Evolutionary conservation across 2,329 filamentous ascomycete species (phyloP).

Genomic region (Lasiodiplodia gonubiensis): DNA sequence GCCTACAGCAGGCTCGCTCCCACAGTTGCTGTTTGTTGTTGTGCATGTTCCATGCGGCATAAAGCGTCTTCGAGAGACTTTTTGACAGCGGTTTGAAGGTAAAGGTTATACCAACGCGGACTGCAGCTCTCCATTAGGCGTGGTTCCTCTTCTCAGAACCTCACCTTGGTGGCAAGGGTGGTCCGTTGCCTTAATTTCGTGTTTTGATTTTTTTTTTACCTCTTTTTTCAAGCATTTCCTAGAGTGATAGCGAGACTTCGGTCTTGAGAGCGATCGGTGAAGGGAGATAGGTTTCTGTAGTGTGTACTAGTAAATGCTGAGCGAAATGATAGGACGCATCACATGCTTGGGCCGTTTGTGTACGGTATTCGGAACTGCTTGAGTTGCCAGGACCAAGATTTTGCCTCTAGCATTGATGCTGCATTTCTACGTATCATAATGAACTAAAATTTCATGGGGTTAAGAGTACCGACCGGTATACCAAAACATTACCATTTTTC

Average conservation of each 20-base stretch:
- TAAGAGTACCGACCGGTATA: too few species aligned
- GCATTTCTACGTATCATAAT: too few species aligned
- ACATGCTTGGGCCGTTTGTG: neutral
- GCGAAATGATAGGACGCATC: neutral
- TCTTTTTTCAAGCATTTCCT: neutral
- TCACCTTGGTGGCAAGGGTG: neutral
- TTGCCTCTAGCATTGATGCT: too few species aligned
- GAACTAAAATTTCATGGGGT: too few species aligned
- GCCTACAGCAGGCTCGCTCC: neutral
- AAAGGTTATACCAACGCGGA: neutral
- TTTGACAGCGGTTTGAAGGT: neutral
- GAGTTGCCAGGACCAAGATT: too few species aligned
- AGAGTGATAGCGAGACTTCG: neutral
- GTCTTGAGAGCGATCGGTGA: neutral
- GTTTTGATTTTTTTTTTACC: neutral
- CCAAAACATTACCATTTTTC: too few species aligned
- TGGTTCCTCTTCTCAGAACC: neutral
- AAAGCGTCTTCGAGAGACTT: slow-evolving; percentile 35
- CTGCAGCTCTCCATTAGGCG: neutral
- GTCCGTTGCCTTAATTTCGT: neutral
- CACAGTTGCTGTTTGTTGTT: neutral
- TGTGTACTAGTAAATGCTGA: slow-evolving; percentile 22
- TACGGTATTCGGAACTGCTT: too few species aligned
- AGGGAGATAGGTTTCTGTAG: neutral
- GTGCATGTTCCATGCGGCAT: slow-evolving; percentile 1